Evolutionary conservation across 306 rosid genomes (phyloP).

Genomic region (Ochetophila trinervis): DNA sequence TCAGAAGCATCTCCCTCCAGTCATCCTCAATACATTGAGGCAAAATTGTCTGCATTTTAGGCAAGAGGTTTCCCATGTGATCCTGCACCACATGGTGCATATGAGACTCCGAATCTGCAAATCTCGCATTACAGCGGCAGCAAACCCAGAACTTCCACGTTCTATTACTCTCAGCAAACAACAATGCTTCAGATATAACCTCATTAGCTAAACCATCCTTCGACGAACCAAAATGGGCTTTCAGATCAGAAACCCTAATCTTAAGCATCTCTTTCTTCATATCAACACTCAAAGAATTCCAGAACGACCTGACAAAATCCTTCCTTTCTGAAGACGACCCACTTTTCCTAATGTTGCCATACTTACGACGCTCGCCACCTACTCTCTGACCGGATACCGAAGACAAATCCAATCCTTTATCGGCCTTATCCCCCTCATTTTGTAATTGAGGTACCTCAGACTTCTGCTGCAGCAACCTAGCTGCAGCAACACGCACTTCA

Average conservation of each 20-base stretch:
- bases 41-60: slow-evolving; percentile 67
- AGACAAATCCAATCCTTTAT: slow-evolving; percentile 50
- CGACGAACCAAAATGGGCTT: slow-evolving; percentile 56
- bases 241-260: slow-evolving; percentile 61
- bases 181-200: slow-evolving; percentile 65
- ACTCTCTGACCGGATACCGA: slow-evolving; percentile 57
- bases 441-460: slow-evolving; percentile 57
- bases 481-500: slow-evolving; percentile 96
- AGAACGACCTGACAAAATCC: slow-evolving; percentile 64
- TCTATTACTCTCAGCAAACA: slow-evolving; percentile 55
- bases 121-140: slow-evolving; percentile 62
- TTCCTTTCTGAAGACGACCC: slow-evolving; percentile 68
- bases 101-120: slow-evolving; percentile 55
- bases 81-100: slow-evolving; percentile 78
- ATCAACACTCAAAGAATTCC: slow-evolving; percentile 65
- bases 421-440: slow-evolving; percentile 56
- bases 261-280: slow-evolving; percentile 68
- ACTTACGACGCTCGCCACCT: slow-evolving; percentile 62
- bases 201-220: slow-evolving; percentile 63
- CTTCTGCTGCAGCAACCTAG: slow-evolving; percentile 90
- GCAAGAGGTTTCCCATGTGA: slow-evolving; percentile 72
- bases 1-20: slow-evolving; percentile 78
- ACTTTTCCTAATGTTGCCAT: slow-evolving; percentile 47
- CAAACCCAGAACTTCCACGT: slow-evolving; percentile 89
- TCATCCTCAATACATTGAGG: slow-evolving; percentile 75